phyloP scores from a whole-genome alignment of 75 land plant species.

The Gnetum montanum region DNA sequence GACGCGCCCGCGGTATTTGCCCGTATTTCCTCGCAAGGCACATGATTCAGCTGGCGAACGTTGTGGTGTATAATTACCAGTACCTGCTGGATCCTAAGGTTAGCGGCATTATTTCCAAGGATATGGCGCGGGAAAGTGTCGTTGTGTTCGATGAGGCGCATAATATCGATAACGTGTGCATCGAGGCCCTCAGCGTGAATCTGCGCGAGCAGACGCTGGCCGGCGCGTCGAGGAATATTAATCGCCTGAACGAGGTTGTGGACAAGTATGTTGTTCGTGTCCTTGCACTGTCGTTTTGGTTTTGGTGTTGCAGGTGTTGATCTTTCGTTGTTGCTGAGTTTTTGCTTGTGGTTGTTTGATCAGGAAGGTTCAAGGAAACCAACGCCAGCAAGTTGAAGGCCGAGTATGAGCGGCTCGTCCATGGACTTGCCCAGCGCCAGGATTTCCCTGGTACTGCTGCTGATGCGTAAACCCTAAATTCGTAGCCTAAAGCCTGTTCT shows the following conservation, averaged over 20 bases:
- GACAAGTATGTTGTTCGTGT: conserved; percentile 49
- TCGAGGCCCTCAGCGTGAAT: conserved; percentile 97
- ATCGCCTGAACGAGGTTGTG: conserved; percentile 64
- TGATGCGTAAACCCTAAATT: conserved; percentile 8
- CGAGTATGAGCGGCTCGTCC: conserved; percentile 92
- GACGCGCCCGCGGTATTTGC: conserved; percentile 83
- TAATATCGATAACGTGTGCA: conserved; percentile 98
- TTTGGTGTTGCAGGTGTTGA: not conserved
- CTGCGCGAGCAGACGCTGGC: conserved; percentile 84
- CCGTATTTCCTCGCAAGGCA: conserved; percentile 90
- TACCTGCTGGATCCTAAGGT: conserved; percentile 98
- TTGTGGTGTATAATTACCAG: conserved; percentile 95
- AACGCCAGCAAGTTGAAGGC: conserved; percentile 84
- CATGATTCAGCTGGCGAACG: conserved; percentile 90
- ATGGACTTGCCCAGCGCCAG: conserved; percentile 89
- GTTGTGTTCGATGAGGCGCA: conserved; percentile 99
- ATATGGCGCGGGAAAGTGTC: conserved; percentile 93
- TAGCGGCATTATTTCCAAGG: conserved; percentile 88
- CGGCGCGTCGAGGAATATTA: conserved; percentile 84
- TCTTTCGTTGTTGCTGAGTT: not conserved
- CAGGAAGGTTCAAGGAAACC: conserved; percentile 95
- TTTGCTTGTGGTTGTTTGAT: conserved; percentile 1
- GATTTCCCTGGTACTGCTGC: conserved; percentile 76
- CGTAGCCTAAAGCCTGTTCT: too few relatives aligned
- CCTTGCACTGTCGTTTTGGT: not conserved